Conservation (phyloP, 306 rosid species). For the Purshia tridentata region DNA sequence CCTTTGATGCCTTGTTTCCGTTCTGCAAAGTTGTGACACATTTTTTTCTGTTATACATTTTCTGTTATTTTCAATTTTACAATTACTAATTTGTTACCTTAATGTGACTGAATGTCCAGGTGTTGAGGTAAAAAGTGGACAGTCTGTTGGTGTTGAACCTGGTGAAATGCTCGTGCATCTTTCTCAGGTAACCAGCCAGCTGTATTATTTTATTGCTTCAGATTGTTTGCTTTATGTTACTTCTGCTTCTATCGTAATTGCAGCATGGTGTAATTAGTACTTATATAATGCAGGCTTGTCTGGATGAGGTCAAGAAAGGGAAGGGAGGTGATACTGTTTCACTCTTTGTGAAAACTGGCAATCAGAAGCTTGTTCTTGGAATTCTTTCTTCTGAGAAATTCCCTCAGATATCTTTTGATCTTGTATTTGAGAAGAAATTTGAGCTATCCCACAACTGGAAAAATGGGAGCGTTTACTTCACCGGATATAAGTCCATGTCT, state of each 20-base stretch:
- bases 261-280: slow-evolving; percentile 1
- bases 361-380: slow-evolving; percentile 59
- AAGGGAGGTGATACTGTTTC: slow-evolving; percentile 50
- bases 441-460: slow-evolving; percentile 69
- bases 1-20: background rate
- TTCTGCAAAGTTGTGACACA: background rate
- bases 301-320: slow-evolving; percentile 54
- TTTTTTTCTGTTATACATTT: too few relatives aligned
- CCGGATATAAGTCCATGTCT: slow-evolving; percentile 37
- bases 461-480: slow-evolving; percentile 63
- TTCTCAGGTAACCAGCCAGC: slow-evolving; percentile 41
- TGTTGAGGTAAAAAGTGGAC: slow-evolving; percentile 49
- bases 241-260: slow-evolving; percentile 8
- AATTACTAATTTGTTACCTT: background rate
- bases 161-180: slow-evolving; percentile 40
- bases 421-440: slow-evolving; percentile 57
- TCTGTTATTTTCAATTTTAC: background rate
- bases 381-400: slow-evolving; percentile 52
- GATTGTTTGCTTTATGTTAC: background rate
- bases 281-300: slow-evolving; percentile 47
- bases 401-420: slow-evolving; percentile 59
- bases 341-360: slow-evolving; percentile 44
- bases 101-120: slow-evolving; percentile 31
- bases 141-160: slow-evolving; percentile 43
- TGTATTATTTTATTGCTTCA: background rate